Evolutionary conservation across 2,329 filamentous ascomycete genomes (phyloP).

Genomic region (Ceratocystis colombiana): DNA sequence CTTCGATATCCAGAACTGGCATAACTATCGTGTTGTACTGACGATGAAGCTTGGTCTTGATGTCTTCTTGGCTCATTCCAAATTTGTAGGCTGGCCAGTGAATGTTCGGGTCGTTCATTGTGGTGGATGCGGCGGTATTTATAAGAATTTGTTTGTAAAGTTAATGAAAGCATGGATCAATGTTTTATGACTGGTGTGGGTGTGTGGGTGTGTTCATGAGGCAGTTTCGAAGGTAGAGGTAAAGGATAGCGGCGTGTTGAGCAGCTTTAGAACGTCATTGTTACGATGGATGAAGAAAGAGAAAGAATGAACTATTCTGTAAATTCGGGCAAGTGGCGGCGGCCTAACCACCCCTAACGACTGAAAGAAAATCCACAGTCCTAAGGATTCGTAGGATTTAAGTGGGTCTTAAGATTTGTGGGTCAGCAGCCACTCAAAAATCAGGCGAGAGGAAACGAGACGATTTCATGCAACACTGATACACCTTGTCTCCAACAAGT

Average conservation of each 20-base stretch:
- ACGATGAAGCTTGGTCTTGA: neutral
- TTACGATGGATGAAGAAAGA: neutral
- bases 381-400: no score
- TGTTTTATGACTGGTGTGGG: neutral
- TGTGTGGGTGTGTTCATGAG: neutral
- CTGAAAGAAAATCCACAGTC: no score
- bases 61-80: neutral
- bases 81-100: neutral
- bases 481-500: no score
- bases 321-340: no score
- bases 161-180: neutral
- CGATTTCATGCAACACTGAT: no score
- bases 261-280: neutral
- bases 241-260: neutral
- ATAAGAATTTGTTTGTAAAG: neutral
- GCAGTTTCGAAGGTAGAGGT: neutral
- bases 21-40: slow-evolving; percentile 9
- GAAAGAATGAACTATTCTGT: neutral
- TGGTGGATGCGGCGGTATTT: neutral
- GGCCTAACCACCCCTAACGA: no score
- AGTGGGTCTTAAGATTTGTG: no score
- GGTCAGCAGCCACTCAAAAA: no score
- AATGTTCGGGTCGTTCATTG: neutral
- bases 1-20: slow-evolving; percentile 2
- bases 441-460: no score